Base-by-base conservation (phyloP, 1,284 basidiomycete species). In the Puccinia polysora region DNA sequence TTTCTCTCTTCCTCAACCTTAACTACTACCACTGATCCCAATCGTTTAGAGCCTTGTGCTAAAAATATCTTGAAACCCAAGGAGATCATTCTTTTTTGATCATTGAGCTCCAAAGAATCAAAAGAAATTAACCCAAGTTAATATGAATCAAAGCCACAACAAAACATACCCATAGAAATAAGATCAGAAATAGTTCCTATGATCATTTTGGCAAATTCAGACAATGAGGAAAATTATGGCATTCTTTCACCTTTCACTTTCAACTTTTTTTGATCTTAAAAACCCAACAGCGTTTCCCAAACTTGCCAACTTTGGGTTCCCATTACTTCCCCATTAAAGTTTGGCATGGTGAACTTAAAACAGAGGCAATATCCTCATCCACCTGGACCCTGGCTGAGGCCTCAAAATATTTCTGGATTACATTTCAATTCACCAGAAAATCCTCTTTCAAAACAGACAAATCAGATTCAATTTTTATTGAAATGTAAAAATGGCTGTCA, bases 371-470 rank as follows among this genome's bases (percentile, higher is more conserved):
- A 56, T n/a, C 65, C 65, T 7, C 65, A 69, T 32, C 65, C 65
- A 30, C 53, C 65, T 3, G 65, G 65, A 20, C 65, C 65, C 23
- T 69, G 65, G 65, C 40, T 69, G 23, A 40, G 65, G 20, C 55
- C 65, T 10, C 20, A 14, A 23, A 18, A 30, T 7, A 40, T 15
- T 3, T 12, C 50, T 4, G 20, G 45, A 30, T 36, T 55, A 15
- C 50, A 36, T 67, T 15, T 45, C 12, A 6, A 32, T 18, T n/a
- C 28, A 58, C 7, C 8, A 58, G 38, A 34, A 4, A 20, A 6
- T 15, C n/a, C 18, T 20, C 18, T 32, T n/a, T 58, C 55, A 58
- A 14, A 7, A 34, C 18, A n/a, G 34, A 14, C 34, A n/a, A 6
- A 30, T 20, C 36, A 30, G 5, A 15, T 20, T 18, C 20, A n/a